Evolutionary conservation across 2,329 filamentous ascomycete species (phyloP), one percentile per base, ranked within the genome.

Genomic region (Ophiostoma fasciatum): DNA sequence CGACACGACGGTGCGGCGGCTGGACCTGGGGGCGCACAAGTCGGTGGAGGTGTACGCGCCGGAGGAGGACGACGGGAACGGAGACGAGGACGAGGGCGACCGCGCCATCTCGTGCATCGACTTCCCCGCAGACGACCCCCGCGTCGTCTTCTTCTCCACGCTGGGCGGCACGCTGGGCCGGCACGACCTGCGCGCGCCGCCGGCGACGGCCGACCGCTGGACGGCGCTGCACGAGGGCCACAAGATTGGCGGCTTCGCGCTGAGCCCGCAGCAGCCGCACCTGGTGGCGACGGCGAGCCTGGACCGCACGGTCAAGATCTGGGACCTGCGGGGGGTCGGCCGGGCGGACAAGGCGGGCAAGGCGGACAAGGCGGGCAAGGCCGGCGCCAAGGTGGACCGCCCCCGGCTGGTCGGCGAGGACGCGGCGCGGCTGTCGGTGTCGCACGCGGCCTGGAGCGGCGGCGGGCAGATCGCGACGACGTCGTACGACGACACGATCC

Each of bases 401-500:
- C 88, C 87, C 0, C 61, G 68, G 0, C 62, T 93, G 1, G 57
- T 96, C 0, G 88, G 82, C 7, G 79, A 90, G 52, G 87, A 98
- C 49, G 65, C 74, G 36, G 90, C 80, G 15, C 71, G 79, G 3
- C 62, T 96, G 0, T 93, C 83, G 0, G 87, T 98, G 0, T 93
- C 83, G 1, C 87, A 94, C 53, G 90, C 88, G 0, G 82, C 87
- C 0, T 98, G 87, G 76, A 90, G 85, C 43, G 65, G 74, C 0
- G 78, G 71, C 0, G 90, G 88, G 0, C 82, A 93, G 45, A 64
- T 98, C 5, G 90, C 87, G 0, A 98, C 90, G 0, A 81, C 85
- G 0, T 88, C 81, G 0, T 98, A 98, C 53, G 90, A 98, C 50
- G 85, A 98, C 48, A 93, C 82, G 0, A 71, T 98, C 45, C 96